A percentile compares a stretch with the other conserved stretches of the same genome.
Evolutionary conservation across 2,329 filamentous ascomycete genomes (phyloP).

Genomic region (Beauveria pseudobassiana): DNA sequence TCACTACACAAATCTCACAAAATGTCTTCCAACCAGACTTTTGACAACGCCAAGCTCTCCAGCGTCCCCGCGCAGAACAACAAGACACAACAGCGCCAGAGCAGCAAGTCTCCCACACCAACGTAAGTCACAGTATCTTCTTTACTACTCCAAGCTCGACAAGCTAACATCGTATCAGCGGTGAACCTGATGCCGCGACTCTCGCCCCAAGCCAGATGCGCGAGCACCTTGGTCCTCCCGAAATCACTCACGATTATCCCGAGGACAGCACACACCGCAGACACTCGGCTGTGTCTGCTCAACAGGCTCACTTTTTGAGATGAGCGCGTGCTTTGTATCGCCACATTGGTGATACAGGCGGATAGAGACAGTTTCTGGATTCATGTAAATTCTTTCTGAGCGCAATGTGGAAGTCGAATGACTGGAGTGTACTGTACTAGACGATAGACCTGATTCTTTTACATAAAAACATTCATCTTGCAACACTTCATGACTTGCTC

Average conservation of each 20-base stretch:
- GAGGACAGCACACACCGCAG: slow-evolving; percentile 11
- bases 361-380: neutral
- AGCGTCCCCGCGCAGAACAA: neutral
- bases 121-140: neutral
- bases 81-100: neutral
- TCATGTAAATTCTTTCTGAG: neutral
- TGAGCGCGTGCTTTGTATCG: neutral
- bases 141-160: neutral
- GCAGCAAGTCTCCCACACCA: neutral
- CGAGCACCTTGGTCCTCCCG: slow-evolving; percentile 8
- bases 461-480: neutral
- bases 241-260: slow-evolving; percentile 10
- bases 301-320: slow-evolving; percentile 9
- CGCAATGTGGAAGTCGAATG: neutral
- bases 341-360: neutral
- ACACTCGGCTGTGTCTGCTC: slow-evolving; percentile 7
- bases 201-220: slow-evolving; percentile 2
- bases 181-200: neutral
- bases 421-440: neutral
- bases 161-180: neutral
- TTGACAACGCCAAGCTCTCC: neutral
- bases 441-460: neutral
- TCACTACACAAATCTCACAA: neutral
- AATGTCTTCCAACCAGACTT: neutral
- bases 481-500: neutral